Evolutionary conservation across 352 stramenopile species (phyloP).

Genomic region (Globisporangium radiosum): DNA sequence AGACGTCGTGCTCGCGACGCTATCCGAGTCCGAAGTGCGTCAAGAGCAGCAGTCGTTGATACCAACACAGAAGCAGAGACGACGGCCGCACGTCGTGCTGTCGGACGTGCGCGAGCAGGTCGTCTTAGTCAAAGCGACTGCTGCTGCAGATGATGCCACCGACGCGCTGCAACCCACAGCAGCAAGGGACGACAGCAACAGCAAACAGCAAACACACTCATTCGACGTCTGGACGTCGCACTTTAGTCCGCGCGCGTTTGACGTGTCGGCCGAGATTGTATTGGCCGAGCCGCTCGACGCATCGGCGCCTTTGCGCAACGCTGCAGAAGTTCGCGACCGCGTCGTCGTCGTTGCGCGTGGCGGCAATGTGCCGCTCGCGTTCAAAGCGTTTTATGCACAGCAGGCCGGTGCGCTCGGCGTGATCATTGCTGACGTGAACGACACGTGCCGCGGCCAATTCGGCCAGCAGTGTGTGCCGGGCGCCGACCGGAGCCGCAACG

Average conservation of each 20-base stretch:
- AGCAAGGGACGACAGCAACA: neutral
- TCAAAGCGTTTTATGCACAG: conserved; percentile 64
- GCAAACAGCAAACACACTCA: neutral
- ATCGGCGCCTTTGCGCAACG: conserved; percentile 43
- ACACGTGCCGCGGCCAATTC: conserved; percentile 40
- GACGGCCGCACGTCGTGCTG: conserved; percentile 28
- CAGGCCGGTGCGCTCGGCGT: conserved; percentile 57
- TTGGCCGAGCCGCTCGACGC: conserved; percentile 56
- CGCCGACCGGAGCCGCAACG: conserved; percentile 28
- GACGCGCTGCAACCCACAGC: no score
- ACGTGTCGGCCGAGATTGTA: conserved; percentile 63
- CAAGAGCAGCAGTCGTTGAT: neutral
- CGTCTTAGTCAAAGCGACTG: neutral
- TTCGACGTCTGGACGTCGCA: conserved; percentile 63
- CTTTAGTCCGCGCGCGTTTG: conserved; percentile 55
- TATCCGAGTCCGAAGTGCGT: neutral
- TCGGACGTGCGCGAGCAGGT: conserved; percentile 54
- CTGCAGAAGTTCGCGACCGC: conserved; percentile 38
- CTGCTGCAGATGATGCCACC: no score
- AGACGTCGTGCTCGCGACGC: conserved; percentile 5
- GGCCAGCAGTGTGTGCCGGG: conserved; percentile 68
- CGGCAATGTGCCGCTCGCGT: conserved; percentile 49
- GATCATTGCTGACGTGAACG: conserved; percentile 45
- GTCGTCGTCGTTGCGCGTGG: conserved; percentile 31
- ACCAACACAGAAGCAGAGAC: neutral